phyloP scores from a whole-genome alignment of 75 land plant species.

The Sequoia sempervirens region DNA sequence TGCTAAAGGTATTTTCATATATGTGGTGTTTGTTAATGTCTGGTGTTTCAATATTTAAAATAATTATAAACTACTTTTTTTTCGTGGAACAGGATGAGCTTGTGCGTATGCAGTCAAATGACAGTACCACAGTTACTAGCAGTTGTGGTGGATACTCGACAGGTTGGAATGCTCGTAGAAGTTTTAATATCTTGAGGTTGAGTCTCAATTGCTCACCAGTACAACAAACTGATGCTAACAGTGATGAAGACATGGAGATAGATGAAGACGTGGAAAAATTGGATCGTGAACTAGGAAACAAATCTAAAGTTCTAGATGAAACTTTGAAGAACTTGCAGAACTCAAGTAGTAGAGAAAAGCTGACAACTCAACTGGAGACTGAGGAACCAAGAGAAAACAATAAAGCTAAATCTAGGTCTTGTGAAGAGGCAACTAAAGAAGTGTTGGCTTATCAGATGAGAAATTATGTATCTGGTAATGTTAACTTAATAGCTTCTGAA shows the following conservation, averaged over 20 bases:
- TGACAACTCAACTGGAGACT: neutral
- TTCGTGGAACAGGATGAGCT: slow-evolving; percentile 78
- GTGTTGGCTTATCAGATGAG: neutral
- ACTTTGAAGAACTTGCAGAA: neutral
- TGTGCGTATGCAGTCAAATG: slow-evolving; percentile 71
- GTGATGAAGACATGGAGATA: slow-evolving; percentile 85
- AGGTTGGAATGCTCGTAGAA: slow-evolving; percentile 89
- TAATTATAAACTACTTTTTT: neutral
- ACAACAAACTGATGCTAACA: slow-evolving; percentile 57
- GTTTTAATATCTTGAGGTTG: slow-evolving; percentile 65
- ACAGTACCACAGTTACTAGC: slow-evolving; percentile 8
- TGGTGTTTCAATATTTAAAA: neutral
- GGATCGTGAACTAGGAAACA: slow-evolving; percentile 10
- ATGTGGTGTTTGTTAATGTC: slow-evolving; percentile 6
- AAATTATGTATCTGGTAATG: neutral
- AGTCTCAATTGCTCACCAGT: slow-evolving; percentile 68
- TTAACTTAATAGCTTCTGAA: neutral
- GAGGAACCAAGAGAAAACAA: neutral
- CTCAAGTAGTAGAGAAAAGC: neutral
- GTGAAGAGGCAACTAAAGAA: neutral
- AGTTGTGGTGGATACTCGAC: slow-evolving; percentile 51
- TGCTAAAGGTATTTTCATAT: slow-evolving; percentile 54
- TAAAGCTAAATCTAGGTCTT: neutral
- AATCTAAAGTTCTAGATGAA: slow-evolving; percentile 1
- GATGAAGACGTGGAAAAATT: slow-evolving; percentile 68